A percentile compares a stretch with the other conserved stretches of the same genome.
These are phyloP conservation scores for Prunus kanzakura DNA, from an alignment of 306 rosid genomes.

Conservation along the genomic window DNA sequence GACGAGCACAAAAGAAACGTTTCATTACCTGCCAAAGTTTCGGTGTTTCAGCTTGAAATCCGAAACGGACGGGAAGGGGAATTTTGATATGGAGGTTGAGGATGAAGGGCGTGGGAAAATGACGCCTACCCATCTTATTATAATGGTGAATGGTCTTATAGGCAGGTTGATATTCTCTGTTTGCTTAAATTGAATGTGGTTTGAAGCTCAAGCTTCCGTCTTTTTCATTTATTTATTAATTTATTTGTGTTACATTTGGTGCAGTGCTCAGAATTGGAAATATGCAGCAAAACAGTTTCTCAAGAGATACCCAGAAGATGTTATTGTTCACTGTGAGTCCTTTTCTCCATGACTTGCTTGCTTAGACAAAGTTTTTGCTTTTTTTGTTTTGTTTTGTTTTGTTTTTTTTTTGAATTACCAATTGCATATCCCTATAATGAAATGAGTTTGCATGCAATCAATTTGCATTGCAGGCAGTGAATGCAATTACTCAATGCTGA, in stretches of 20 bases:
- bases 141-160: conserved; percentile 77
- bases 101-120: conserved; percentile 31
- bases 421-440: conserved; percentile 11
- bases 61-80: conserved; percentile 37
- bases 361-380: neutral
- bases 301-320: conserved; percentile 54
- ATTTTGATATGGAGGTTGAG: conserved; percentile 54
- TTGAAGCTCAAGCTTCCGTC: neutral
- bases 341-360: neutral
- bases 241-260: neutral
- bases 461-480: conserved; percentile 73
- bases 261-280: conserved; percentile 80
- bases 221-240: neutral
- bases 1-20: neutral
- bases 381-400: neutral
- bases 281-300: conserved; percentile 69
- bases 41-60: conserved; percentile 51
- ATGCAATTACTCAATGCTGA: conserved; percentile 57
- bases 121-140: conserved; percentile 59
- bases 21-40: conserved; percentile 35
- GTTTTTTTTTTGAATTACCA: neutral
- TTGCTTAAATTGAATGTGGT: neutral
- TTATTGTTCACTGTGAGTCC: conserved; percentile 77
- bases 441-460: conserved; percentile 30
- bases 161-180: conserved; percentile 55